Percentiles rank a stretch among this genome's conserved stretches.
Evolutionary conservation across 148 eudicot species (phyloP).

Genomic region (Polygonum aviculare): DNA sequence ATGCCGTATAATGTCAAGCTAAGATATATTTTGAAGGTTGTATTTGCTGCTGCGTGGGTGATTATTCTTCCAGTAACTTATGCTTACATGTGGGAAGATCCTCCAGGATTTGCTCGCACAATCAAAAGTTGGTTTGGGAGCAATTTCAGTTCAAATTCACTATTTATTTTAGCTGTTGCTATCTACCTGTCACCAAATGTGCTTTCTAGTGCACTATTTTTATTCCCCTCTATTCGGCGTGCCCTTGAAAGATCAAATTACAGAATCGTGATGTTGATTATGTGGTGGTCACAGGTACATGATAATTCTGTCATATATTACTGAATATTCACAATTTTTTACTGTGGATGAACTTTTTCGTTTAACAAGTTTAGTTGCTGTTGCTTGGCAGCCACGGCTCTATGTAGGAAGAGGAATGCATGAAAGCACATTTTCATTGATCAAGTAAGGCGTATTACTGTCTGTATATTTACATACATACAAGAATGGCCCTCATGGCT

Average conservation of each 20-base stretch:
- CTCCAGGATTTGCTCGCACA: constrained; percentile 83
- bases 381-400: constrained; percentile 70
- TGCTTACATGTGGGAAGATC: constrained; percentile 82
- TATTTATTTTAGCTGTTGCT: constrained; percentile 77
- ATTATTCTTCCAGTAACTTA: constrained; percentile 79
- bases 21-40: constrained; percentile 77
- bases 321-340: background rate
- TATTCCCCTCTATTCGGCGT: constrained; percentile 81
- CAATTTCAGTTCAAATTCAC: constrained; percentile 58
- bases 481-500: background rate
- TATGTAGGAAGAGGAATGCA: constrained; percentile 99
- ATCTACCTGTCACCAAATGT: constrained; percentile 86
- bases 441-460: constrained; percentile 56
- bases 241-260: constrained; percentile 78
- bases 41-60: constrained; percentile 94
- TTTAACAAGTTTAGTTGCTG: background rate
- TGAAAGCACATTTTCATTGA: constrained; percentile 89
- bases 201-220: constrained; percentile 71
- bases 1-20: constrained; percentile 90
- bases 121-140: constrained; percentile 90
- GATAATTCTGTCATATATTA: background rate
- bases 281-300: constrained; percentile 99
- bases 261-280: constrained; percentile 78
- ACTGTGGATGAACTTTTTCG: background rate
- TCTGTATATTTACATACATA: background rate